Percentiles rank a stretch among this genome's conserved stretches.
Evolutionary conservation across 352 stramenopile species (phyloP).

Genomic region (Aphanomyces invadans): DNA sequence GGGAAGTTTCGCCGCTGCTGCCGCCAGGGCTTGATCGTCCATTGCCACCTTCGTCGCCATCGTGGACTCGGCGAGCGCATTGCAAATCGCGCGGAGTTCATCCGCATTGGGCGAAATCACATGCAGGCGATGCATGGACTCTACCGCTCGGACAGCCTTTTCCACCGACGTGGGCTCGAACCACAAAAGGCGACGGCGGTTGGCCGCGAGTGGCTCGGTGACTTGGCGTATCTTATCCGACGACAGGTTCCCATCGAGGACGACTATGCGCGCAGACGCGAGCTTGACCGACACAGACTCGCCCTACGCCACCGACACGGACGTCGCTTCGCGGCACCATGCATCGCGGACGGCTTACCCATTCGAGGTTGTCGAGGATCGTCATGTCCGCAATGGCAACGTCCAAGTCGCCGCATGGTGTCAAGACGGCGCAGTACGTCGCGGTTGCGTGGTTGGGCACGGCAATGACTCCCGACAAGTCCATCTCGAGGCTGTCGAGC

Average conservation of each 20-base stretch:
- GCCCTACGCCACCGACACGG: constrained; percentile 44
- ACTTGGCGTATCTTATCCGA: constrained; percentile 36
- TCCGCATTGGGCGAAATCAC: constrained; percentile 76
- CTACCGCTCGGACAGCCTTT: constrained; percentile 60
- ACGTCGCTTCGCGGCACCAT: no score
- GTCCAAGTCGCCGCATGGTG: constrained; percentile 68
- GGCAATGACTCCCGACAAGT: constrained; percentile 48
- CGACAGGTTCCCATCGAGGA: constrained; percentile 76
- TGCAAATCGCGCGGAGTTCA: constrained; percentile 61
- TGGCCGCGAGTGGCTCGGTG: constrained; percentile 35
- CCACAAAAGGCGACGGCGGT: constrained; percentile 33
- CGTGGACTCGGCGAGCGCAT: constrained; percentile 31
- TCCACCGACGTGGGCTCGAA: constrained; percentile 83
- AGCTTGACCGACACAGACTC: constrained; percentile 38
- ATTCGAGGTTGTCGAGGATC: constrained; percentile 66
- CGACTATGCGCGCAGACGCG: constrained; percentile 37
- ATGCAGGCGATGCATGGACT: constrained; percentile 44
- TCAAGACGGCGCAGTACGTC: constrained; percentile 79
- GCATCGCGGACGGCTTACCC: constrained; percentile 2
- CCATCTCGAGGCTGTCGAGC: constrained; percentile 46
- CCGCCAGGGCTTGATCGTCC: constrained; percentile 46
- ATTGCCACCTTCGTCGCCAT: no score
- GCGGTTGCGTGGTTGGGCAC: constrained; percentile 54
- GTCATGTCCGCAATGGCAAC: constrained; percentile 83
- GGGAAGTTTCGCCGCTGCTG: constrained; percentile 38